Percentiles rank a stretch among this genome's conserved stretches.
These are phyloP conservation scores for Sarocladiaceae sp. DNA, from an alignment of 2,329 filamentous ascomycete genomes.

Conservation along the genomic window DNA sequence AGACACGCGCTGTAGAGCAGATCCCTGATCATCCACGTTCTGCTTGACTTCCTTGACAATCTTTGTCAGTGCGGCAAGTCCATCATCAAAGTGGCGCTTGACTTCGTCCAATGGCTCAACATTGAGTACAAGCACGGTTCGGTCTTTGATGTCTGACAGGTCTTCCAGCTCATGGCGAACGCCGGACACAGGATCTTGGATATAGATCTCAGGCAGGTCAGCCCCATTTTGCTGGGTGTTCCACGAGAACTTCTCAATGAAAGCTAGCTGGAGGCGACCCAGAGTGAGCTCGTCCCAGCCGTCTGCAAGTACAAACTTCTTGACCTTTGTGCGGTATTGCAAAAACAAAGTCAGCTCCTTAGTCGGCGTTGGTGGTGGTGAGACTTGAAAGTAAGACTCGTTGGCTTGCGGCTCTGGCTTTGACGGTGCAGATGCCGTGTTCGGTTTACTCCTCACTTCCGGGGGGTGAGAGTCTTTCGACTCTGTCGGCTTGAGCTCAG, in stretches of 20 bases:
- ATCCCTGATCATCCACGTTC: conserved; percentile 75
- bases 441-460: conserved; percentile 1
- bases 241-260: conserved; percentile 99
- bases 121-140: conserved; percentile 90
- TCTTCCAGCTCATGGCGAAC: conserved; percentile 97
- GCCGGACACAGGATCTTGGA: conserved; percentile 91
- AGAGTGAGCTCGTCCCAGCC: conserved; percentile 80
- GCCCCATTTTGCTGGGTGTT: conserved; percentile 91
- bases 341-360: conserved; percentile 92
- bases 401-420: conserved; percentile 28
- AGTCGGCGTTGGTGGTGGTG: conserved; percentile 57
- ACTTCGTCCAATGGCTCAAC: conserved; percentile 92
- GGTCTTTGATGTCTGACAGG: conserved; percentile 85
- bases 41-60: conserved; percentile 83
- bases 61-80: conserved; percentile 69
- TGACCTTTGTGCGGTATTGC: conserved; percentile 95
- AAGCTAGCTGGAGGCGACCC: conserved; percentile 83
- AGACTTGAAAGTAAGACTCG: conserved; percentile 51
- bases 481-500: background rate
- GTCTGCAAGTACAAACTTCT: conserved; percentile 86
- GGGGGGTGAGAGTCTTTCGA: conserved; percentile 3
- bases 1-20: conserved; percentile 76
- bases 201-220: conserved; percentile 94
- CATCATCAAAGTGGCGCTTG: conserved; percentile 92
- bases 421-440: conserved; percentile 16